phyloP scores from a whole-genome alignment of 306 rosid genomes.

The Lagenaria siceraria region DNA sequence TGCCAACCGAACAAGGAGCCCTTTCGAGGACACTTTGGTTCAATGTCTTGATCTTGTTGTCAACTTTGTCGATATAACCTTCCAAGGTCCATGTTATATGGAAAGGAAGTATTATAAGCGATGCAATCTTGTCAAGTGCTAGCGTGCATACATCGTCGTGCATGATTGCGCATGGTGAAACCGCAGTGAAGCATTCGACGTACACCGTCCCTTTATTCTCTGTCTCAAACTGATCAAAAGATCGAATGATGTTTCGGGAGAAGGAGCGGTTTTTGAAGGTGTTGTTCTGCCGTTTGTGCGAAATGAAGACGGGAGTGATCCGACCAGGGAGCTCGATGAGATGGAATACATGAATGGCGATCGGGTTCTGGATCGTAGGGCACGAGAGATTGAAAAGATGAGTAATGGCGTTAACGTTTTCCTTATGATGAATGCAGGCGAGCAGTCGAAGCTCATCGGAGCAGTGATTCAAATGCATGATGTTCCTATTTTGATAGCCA shows the following conservation, averaged over 20 bases:
- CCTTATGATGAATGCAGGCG: slow-evolving; percentile 21
- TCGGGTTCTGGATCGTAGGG: slow-evolving; percentile 26
- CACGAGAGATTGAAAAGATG: slow-evolving; percentile 31
- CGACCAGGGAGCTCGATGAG: slow-evolving; percentile 49
- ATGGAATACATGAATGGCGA: slow-evolving; percentile 26
- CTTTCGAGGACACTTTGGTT: slow-evolving; percentile 32
- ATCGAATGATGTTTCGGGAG: slow-evolving; percentile 19
- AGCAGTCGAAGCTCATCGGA: slow-evolving; percentile 24
- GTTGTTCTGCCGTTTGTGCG: slow-evolving; percentile 24
- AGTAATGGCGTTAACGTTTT: slow-evolving; percentile 15
- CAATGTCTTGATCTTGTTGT: slow-evolving; percentile 24
- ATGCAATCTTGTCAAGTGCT: slow-evolving; percentile 42
- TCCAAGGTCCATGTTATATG: slow-evolving; percentile 41
- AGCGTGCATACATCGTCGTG: slow-evolving; percentile 51
- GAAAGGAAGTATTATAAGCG: slow-evolving; percentile 52
- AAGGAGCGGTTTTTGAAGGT: background rate
- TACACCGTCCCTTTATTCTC: slow-evolving; percentile 16
- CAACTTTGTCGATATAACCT: slow-evolving; percentile 35
- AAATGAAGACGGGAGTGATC: slow-evolving; percentile 35
- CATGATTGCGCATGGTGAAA: slow-evolving; percentile 49
- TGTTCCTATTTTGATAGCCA: slow-evolving; percentile 34
- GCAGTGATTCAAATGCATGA: slow-evolving; percentile 14
- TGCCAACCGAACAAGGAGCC: slow-evolving; percentile 64
- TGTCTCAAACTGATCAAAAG: slow-evolving; percentile 24
- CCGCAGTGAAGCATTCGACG: slow-evolving; percentile 35